Evolutionary conservation across 78 protist species (phyloP).

Genomic region (Tieghemostelium lacteum): DNA sequence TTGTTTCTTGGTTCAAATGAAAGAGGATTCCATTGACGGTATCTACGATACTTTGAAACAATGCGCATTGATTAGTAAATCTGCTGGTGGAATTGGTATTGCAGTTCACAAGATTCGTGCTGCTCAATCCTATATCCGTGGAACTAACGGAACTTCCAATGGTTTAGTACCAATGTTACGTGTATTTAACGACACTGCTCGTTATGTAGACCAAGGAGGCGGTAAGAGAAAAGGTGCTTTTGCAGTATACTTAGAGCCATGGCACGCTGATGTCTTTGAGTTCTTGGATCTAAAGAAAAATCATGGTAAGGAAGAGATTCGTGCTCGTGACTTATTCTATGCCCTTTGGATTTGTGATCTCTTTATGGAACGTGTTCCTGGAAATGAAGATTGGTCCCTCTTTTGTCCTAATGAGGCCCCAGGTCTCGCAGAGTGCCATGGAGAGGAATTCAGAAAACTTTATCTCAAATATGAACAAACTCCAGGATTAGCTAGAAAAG

Average conservation of each 20-base stretch:
- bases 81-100: constrained; percentile 99
- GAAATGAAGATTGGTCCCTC: constrained; percentile 94
- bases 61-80: constrained; percentile 94
- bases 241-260: constrained; percentile 99
- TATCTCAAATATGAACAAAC: constrained; percentile 92
- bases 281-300: constrained; percentile 93
- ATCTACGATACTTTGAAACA: constrained; percentile 97
- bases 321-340: constrained; percentile 98
- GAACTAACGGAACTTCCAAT: constrained; percentile 94
- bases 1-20: constrained; percentile 97
- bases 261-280: constrained; percentile 98
- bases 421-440: constrained; percentile 93
- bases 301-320: constrained; percentile 93
- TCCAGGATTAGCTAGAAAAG: constrained; percentile 83
- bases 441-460: constrained; percentile 93
- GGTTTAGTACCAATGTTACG: constrained; percentile 99
- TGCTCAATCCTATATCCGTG: constrained; percentile 91
- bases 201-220: constrained; percentile 98
- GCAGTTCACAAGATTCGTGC: constrained; percentile 95
- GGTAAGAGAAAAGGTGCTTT: constrained; percentile 98
- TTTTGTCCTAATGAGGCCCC: constrained; percentile 97
- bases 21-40: constrained; percentile 96
- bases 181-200: constrained; percentile 97
- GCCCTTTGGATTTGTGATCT: constrained; percentile 99
- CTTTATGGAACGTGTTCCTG: constrained; percentile 98